Evolutionary conservation across 2,329 filamentous ascomycete genomes (phyloP).

Genomic region (Xylaria sp.): DNA sequence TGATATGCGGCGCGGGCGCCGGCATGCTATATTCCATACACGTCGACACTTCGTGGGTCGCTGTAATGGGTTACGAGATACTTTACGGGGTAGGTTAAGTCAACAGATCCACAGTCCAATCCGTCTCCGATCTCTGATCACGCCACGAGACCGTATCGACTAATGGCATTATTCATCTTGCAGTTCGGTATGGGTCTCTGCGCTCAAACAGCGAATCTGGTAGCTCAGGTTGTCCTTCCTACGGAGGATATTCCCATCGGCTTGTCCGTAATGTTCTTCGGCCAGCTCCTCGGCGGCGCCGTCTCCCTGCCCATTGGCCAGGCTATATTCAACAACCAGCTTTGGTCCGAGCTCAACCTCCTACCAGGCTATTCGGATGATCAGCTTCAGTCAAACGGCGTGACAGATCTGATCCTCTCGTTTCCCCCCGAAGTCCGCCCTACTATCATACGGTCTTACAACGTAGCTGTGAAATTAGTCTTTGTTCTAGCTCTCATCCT

Average conservation of each 20-base stretch:
- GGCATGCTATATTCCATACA: conserved; percentile 40
- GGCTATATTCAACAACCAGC: conserved; percentile 40
- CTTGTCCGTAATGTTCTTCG: conserved; percentile 41
- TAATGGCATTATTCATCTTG: conserved; percentile 5
- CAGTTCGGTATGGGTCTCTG: conserved; percentile 40
- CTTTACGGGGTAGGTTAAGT: conserved; percentile 27
- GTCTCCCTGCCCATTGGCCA: conserved; percentile 43
- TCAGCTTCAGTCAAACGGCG: conserved; percentile 30
- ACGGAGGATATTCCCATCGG: conserved; percentile 39
- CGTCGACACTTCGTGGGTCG: conserved; percentile 29
- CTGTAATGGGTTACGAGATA: conserved; percentile 40
- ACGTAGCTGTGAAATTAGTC: conserved; percentile 50
- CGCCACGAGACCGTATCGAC: not conserved
- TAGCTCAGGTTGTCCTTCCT: conserved; percentile 42
- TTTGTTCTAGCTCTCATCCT: conserved; percentile 58
- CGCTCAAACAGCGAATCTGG: conserved; percentile 43
- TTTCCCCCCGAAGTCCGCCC: conserved; percentile 14
- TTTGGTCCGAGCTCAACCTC: conserved; percentile 32
- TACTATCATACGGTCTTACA: conserved; percentile 45
- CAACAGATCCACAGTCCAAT: not conserved
- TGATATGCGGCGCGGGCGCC: conserved; percentile 36
- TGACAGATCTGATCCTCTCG: conserved; percentile 24
- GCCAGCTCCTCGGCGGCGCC: conserved; percentile 42
- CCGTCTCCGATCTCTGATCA: too few species aligned
- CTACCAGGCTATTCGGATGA: conserved; percentile 30